Conservation (phyloP, 495 filamentous ascomycete species). For the Immersiella caudata region DNA sequence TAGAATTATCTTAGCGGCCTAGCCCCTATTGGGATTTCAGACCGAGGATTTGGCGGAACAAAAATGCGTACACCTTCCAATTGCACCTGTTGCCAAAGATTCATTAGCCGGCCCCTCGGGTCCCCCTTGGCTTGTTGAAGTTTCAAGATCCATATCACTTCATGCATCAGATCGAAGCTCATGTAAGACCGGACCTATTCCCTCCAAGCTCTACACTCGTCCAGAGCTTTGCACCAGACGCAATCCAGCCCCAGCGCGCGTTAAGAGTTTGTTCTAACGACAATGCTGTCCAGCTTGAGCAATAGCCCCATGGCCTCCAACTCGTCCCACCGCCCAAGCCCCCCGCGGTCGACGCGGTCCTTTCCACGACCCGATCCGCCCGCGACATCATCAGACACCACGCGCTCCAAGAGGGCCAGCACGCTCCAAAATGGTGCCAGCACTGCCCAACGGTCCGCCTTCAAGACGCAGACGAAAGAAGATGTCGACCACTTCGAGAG, state of each 20-base stretch:
- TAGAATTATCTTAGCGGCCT: neutral
- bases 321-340: slow-evolving; percentile 24
- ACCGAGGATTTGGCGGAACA: neutral
- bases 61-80: neutral
- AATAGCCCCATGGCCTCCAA: slow-evolving; percentile 32
- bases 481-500: slow-evolving; percentile 55
- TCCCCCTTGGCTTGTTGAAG: slow-evolving; percentile 10
- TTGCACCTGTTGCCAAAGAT: neutral
- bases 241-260: neutral
- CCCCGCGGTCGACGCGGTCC: slow-evolving; percentile 33
- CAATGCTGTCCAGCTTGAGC: slow-evolving; percentile 30
- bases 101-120: slow-evolving; percentile 15
- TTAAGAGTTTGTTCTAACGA: slow-evolving; percentile 12
- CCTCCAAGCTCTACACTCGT: neutral
- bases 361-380: slow-evolving; percentile 31
- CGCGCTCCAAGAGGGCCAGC: slow-evolving; percentile 59
- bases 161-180: slow-evolving; percentile 25
- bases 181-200: slow-evolving; percentile 22
- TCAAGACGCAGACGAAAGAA: slow-evolving; percentile 31
- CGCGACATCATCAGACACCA: slow-evolving; percentile 29
- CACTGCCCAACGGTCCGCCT: slow-evolving; percentile 34
- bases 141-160: slow-evolving; percentile 29
- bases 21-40: neutral
- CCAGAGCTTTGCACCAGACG: neutral
- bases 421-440: slow-evolving; percentile 58